phyloP scores from a whole-genome alignment of 2,329 filamentous ascomycete species.

The Cadophora sp. region DNA sequence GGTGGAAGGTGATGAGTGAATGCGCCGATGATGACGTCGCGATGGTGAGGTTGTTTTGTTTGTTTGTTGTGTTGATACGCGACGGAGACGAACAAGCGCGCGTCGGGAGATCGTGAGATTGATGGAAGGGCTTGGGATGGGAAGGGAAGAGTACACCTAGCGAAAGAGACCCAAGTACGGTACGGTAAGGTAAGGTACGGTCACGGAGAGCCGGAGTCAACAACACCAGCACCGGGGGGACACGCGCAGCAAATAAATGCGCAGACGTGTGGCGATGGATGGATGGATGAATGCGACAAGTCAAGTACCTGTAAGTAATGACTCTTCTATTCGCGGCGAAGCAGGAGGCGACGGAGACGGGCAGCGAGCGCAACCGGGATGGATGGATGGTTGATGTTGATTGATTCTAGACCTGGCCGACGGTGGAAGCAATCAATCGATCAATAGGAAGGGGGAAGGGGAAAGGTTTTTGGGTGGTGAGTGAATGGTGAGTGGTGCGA shows the following conservation, averaged over 20 bases:
- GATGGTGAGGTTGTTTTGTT: conserved; percentile 15
- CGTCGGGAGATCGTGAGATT: conserved; percentile 27
- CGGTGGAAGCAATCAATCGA: not conserved
- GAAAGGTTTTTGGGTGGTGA: not conserved
- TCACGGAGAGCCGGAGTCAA: not conserved
- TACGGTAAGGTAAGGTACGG: not conserved
- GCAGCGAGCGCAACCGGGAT: conserved; percentile 1
- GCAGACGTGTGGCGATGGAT: not conserved
- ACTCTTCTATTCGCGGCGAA: conserved; percentile 13
- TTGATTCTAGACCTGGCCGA: conserved; percentile 1
- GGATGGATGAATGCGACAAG: conserved; percentile 5
- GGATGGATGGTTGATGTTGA: not conserved
- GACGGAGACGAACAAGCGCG: conserved; percentile 28
- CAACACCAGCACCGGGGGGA: conserved; percentile 1
- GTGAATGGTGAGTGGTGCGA: not conserved
- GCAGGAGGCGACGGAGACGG: too few relatives aligned
- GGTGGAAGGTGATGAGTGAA: conserved; percentile 7
- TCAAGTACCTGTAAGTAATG: conserved; percentile 1
- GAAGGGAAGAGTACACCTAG: conserved; percentile 33
- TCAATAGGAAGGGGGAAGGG: too few relatives aligned
- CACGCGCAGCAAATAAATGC: conserved; percentile 18
- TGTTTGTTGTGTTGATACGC: conserved; percentile 18
- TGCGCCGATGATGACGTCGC: conserved; percentile 17
- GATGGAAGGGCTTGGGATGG: not conserved
- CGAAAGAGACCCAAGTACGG: conserved; percentile 38